Percentiles rank a stretch among this genome's conserved stretches.
Conservation (phyloP, 441 rosid genomes). For the Euphorbia celastroides region DNA sequence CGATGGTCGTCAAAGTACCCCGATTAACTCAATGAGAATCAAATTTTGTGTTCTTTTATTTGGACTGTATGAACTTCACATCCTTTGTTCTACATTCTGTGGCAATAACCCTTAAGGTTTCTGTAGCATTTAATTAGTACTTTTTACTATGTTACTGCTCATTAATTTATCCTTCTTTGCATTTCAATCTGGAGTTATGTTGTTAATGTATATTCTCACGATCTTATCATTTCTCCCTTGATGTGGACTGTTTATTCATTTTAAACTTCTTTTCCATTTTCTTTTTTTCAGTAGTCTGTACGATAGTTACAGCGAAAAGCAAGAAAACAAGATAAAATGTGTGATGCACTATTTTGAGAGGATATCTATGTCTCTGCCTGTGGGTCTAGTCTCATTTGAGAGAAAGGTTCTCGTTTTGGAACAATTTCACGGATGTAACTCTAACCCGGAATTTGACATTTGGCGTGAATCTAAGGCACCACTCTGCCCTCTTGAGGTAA, state of each 20-base stretch:
- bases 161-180: not conserved
- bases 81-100: not conserved
- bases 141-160: not conserved
- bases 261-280: constrained; percentile 13
- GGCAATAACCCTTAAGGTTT: not conserved
- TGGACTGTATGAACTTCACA: not conserved
- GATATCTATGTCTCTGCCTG: constrained; percentile 52
- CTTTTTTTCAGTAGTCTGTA: constrained; percentile 59
- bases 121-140: not conserved
- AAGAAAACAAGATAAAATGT: constrained; percentile 73
- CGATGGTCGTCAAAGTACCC: not conserved
- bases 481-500: constrained; percentile 75
- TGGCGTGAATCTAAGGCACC: constrained; percentile 61
- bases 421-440: constrained; percentile 20
- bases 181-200: not conserved
- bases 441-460: constrained; percentile 50
- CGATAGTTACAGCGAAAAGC: constrained; percentile 51
- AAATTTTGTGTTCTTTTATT: not conserved
- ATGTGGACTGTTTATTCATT: constrained; percentile 8
- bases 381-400: constrained; percentile 74
- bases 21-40: not conserved
- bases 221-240: not conserved
- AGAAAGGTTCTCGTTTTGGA: constrained; percentile 62
- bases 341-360: constrained; percentile 73
- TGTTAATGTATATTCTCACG: not conserved